phyloP scores from a whole-genome alignment of 495 filamentous ascomycete genomes.

The Mycothermus thermophilus region DNA sequence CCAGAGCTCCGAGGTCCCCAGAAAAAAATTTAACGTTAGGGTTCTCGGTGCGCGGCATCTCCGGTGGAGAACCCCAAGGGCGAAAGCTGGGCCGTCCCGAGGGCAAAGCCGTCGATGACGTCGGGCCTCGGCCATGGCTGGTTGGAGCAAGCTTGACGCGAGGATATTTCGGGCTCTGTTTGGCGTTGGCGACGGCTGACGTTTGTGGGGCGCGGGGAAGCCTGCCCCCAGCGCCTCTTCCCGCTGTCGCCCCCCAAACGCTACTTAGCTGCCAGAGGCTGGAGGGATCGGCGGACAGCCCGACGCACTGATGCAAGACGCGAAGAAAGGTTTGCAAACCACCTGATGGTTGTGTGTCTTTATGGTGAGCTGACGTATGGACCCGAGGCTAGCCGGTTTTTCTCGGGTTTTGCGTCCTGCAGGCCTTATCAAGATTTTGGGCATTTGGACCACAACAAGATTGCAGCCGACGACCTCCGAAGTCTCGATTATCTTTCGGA shows the following conservation, averaged over 20 bases:
- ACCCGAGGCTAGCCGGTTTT: slow-evolving; percentile 1
- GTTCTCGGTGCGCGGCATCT: slow-evolving; percentile 9
- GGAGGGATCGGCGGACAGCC: no score
- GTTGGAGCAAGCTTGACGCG: slow-evolving; percentile 14
- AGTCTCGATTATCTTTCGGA: no score
- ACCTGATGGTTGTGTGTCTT: not conserved
- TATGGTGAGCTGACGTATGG: not conserved
- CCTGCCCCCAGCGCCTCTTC: not conserved
- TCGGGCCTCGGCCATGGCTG: slow-evolving; percentile 11
- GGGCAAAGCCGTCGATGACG: slow-evolving; percentile 6
- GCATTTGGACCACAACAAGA: no score
- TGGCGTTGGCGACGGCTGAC: not conserved
- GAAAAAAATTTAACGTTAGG: slow-evolving; percentile 13
- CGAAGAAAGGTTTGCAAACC: not conserved
- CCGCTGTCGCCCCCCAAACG: not conserved
- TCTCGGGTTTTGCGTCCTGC: not conserved
- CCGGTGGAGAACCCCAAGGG: no score
- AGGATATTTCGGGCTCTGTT: slow-evolving; percentile 13
- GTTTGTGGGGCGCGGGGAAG: slow-evolving; percentile 7
- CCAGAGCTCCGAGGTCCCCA: not conserved
- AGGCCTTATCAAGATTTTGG: no score
- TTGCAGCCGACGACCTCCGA: no score
- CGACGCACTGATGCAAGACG: no score
- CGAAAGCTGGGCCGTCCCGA: slow-evolving; percentile 15
- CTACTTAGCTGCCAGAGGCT: no score